Evolutionary conservation across 2,329 filamentous ascomycete species (phyloP).

Genomic region (Penicillium verrucosum): DNA sequence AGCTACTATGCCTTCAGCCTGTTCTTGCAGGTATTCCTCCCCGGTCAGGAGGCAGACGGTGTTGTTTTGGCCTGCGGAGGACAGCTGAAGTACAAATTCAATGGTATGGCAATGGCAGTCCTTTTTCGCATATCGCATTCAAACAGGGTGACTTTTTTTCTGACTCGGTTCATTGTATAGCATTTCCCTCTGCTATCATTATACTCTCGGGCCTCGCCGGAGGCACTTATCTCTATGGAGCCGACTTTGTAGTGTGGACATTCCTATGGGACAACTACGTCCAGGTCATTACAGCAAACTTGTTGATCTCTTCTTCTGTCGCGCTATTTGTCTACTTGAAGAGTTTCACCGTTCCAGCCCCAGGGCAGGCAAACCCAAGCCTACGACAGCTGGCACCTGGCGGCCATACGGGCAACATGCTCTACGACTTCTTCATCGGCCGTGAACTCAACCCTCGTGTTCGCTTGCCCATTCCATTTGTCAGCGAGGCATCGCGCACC

Average conservation of each 20-base stretch:
- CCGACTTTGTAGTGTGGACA: constrained; percentile 83
- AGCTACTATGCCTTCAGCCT: constrained; percentile 77
- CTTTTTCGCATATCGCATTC: neutral
- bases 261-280: constrained; percentile 91
- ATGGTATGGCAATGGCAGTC: constrained; percentile 50
- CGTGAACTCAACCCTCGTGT: constrained; percentile 90
- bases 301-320: constrained; percentile 69
- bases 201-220: constrained; percentile 68
- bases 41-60: constrained; percentile 69
- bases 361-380: constrained; percentile 61
- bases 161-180: constrained; percentile 43
- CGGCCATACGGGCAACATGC: constrained; percentile 74
- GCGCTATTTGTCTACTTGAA: constrained; percentile 76
- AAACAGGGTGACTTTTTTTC: neutral
- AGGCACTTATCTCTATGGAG: constrained; percentile 72
- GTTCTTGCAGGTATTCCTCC: constrained; percentile 71
- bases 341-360: constrained; percentile 72
- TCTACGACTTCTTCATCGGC: constrained; percentile 97
- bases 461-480: constrained; percentile 62
- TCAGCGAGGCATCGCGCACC: constrained; percentile 60
- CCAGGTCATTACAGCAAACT: constrained; percentile 78
- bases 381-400: constrained; percentile 77
- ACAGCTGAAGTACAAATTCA: constrained; percentile 77
- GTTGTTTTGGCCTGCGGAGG: constrained; percentile 67
- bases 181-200: constrained; percentile 70